Base-by-base conservation (phyloP, 139 green algal species). In the Trebouxia sp. region DNA sequence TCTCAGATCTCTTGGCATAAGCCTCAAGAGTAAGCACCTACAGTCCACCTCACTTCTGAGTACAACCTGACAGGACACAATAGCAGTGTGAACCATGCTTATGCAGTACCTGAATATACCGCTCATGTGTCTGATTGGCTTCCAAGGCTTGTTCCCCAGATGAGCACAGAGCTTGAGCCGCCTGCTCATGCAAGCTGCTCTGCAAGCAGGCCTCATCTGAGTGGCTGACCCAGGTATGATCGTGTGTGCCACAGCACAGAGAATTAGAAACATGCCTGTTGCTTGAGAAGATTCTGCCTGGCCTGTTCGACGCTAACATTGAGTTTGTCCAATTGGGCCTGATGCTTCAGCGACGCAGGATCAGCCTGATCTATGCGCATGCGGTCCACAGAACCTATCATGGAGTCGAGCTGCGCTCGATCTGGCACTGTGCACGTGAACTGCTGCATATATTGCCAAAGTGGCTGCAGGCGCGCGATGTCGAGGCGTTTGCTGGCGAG, bases 1-100 rank as follows among this genome's bases (percentile, higher is more conserved):
- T 77, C 26, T 77, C 69, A 41, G 69, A 30, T 37, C 39, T 56
- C 41, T 53, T 77, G 0, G 69, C 41, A 55, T 35, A 77, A 28
- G 69, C 41, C n/a, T 77, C 69, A 22, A 77, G n/a, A 8, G 39
- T 41, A 6, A 53, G 26, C 43, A 53, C 69, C 69, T 77, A 41
- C 69, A 77, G 5, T 3, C 20, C 50, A 58, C 20, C 50, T 3
- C 3, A 17, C 26, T 58, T 17, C 50, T 2, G 4, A 22, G 50
- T 22, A 58, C 20, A 58, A 5, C 3, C 5, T 58, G 50, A 17
- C 22, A 22, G 50, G 2, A 22, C 20, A 22, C 50, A 58, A 28
- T 22, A 58, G 50, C 50, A 58, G 50, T 5, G 3, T 22, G 20
- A 3, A 3, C 2, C 22, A 58, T 17, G 50, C 50, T n/a, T n/a